phyloP scores from a whole-genome alignment of 805 yeast species.

The Yarrowia divulgata region DNA sequence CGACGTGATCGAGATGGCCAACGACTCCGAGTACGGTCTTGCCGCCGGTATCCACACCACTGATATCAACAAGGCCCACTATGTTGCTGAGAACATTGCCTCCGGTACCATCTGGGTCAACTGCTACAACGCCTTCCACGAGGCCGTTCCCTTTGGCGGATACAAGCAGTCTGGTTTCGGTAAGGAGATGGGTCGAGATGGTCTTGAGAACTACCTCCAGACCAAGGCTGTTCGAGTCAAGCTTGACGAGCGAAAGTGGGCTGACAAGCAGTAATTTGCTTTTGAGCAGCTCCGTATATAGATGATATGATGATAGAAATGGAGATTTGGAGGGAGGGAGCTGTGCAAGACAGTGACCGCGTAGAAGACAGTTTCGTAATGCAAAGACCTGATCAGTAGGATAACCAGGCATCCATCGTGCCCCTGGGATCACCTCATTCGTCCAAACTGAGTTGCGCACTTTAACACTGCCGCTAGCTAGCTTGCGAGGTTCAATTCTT shows the following conservation, averaged over 20 bases:
- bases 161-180: conserved; percentile 81
- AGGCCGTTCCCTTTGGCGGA: conserved; percentile 80
- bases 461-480: too few species aligned
- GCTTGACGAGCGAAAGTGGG: conserved; percentile 38
- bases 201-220: conserved; percentile 73
- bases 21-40: conserved; percentile 76
- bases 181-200: conserved; percentile 79
- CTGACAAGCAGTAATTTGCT: conserved; percentile 20
- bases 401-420: too few species aligned
- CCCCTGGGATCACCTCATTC: too few species aligned
- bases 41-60: conserved; percentile 82
- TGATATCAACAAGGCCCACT: conserved; percentile 70
- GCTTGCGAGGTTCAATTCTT: neutral
- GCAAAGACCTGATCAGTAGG: too few species aligned
- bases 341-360: neutral
- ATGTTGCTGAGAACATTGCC: conserved; percentile 63
- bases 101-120: conserved; percentile 77
- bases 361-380: too few species aligned
- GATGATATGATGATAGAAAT: neutral
- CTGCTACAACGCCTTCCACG: conserved; percentile 69
- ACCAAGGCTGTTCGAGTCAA: conserved; percentile 73
- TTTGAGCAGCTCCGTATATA: neutral
- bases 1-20: conserved; percentile 73
- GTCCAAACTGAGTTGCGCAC: too few species aligned
- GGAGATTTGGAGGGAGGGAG: too few species aligned